A percentile compares a stretch with the other conserved stretches of the same genome.
Evolutionary conservation across 2,329 filamentous ascomycete species (phyloP).

Genomic region (Dactylellina parvicollis): DNA sequence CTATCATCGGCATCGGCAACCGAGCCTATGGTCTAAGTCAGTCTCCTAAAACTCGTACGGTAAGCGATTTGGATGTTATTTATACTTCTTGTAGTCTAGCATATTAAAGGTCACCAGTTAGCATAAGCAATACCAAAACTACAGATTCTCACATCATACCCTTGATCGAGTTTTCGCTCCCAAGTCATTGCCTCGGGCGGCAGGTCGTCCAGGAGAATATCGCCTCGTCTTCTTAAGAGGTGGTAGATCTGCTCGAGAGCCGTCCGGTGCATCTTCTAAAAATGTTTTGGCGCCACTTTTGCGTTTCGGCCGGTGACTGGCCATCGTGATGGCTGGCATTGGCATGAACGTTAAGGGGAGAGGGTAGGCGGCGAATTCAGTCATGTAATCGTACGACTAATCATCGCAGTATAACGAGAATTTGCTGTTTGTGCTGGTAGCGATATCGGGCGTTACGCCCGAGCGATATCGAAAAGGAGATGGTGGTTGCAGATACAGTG

Average conservation of each 20-base stretch:
- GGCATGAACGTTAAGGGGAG: constrained; percentile 48
- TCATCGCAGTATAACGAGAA: constrained; percentile 28
- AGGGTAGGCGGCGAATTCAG: constrained; percentile 50
- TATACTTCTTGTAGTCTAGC: constrained; percentile 38
- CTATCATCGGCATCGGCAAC: constrained; percentile 20
- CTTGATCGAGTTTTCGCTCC: constrained; percentile 14
- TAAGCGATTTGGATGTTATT: neutral
- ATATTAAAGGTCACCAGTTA: constrained; percentile 5
- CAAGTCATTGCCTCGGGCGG: neutral
- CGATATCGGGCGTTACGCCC: neutral
- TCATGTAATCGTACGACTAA: constrained; percentile 49
- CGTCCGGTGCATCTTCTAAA: constrained; percentile 24
- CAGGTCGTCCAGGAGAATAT: constrained; percentile 19
- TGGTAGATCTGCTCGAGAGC: constrained; percentile 25
- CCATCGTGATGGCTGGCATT: constrained; percentile 48
- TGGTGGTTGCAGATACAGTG: neutral
- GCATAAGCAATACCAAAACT: constrained; percentile 7
- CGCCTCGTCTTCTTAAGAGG: constrained; percentile 53
- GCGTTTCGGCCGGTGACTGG: constrained; percentile 52
- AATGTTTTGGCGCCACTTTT: constrained; percentile 43
- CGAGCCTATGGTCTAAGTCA: constrained; percentile 14
- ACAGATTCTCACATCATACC: constrained; percentile 17
- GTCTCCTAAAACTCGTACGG: neutral
- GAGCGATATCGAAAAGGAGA: neutral
- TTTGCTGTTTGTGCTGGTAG: neutral